A percentile compares a stretch with the other conserved stretches of the same genome.
Conservation (phyloP, 2,329 filamentous ascomycete species). For the Penicillium oxalicum region DNA sequence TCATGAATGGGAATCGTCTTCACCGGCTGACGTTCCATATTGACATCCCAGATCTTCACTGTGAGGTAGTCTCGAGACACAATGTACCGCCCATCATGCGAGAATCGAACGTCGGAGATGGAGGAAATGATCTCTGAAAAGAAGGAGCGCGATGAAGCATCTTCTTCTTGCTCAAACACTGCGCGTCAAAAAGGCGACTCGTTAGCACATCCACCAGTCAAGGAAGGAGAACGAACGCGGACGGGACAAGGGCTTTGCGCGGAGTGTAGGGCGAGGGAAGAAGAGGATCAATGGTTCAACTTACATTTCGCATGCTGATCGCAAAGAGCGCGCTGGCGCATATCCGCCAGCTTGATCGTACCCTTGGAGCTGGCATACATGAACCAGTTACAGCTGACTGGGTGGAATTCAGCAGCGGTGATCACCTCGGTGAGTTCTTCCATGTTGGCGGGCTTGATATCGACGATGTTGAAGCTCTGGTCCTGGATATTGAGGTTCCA, state of each 20-base stretch:
- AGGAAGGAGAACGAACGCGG: not conserved
- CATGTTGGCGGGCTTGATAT: constrained; percentile 99
- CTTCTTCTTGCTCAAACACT: constrained; percentile 99
- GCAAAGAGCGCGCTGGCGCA: constrained; percentile 93
- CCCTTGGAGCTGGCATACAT: constrained; percentile 99
- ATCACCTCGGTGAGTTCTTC: constrained; percentile 98
- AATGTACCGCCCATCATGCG: constrained; percentile 92
- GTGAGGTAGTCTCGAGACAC: constrained; percentile 96
- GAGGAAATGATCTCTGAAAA: constrained; percentile 99
- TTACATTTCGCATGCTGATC: constrained; percentile 92
- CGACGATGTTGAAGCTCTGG: constrained; percentile 99
- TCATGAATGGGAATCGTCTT: constrained; percentile 99
- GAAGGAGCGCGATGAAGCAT: constrained; percentile 92
- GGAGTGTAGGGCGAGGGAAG: not conserved
- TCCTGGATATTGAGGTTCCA: constrained; percentile 99
- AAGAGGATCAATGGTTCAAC: constrained; percentile 27
- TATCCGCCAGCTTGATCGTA: constrained; percentile 97
- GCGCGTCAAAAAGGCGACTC: constrained; percentile 14
- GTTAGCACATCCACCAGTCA: not conserved
- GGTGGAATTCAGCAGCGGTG: constrained; percentile 96
- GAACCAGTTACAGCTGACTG: constrained; percentile 97
- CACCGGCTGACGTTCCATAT: constrained; percentile 94
- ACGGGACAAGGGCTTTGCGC: not conserved
- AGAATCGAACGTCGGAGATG: constrained; percentile 97
- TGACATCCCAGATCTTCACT: constrained; percentile 99